Conservation (phyloP, 2,329 filamentous ascomycete species). For the Aspergillus bombycis region DNA sequence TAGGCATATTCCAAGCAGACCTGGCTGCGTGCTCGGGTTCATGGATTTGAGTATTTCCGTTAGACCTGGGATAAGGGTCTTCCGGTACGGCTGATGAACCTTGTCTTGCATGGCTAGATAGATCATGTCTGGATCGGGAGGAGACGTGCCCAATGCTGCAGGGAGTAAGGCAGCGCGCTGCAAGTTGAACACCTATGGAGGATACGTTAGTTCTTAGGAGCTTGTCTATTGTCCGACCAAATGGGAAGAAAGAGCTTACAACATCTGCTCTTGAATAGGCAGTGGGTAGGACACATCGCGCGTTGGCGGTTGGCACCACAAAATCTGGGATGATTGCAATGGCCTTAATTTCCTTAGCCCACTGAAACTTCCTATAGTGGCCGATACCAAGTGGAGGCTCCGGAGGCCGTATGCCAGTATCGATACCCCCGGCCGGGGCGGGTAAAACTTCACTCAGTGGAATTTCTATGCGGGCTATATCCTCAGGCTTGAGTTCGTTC, state of each 20-base stretch:
- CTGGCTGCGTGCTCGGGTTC: conserved; percentile 82
- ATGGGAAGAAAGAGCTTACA: conserved; percentile 55
- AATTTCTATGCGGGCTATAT: conserved; percentile 88
- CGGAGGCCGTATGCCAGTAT: conserved; percentile 84
- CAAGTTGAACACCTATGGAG: conserved; percentile 72
- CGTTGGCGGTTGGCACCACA: conserved; percentile 91
- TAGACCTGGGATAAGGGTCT: conserved; percentile 87
- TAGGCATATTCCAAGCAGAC: conserved; percentile 89
- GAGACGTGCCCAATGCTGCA: conserved; percentile 83
- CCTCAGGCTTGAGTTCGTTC: conserved; percentile 85
- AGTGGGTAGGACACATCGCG: conserved; percentile 80
- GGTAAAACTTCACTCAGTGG: conserved; percentile 92
- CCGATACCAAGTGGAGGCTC: conserved; percentile 90
- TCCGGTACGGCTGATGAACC: conserved; percentile 94
- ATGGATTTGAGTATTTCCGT: conserved; percentile 89
- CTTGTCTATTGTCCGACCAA: conserved; percentile 3
- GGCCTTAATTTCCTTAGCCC: conserved; percentile 94
- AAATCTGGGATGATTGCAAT: conserved; percentile 96
- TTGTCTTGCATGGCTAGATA: conserved; percentile 99
- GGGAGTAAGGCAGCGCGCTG: conserved; percentile 91
- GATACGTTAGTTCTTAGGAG: background rate
- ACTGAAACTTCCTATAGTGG: conserved; percentile 93
- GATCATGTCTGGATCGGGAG: conserved; percentile 90
- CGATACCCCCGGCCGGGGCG: conserved; percentile 83
- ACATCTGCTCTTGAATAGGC: conserved; percentile 81